Conservation (phyloP, 495 filamentous ascomycete genomes). For the Stereocaulon alpinum region DNA sequence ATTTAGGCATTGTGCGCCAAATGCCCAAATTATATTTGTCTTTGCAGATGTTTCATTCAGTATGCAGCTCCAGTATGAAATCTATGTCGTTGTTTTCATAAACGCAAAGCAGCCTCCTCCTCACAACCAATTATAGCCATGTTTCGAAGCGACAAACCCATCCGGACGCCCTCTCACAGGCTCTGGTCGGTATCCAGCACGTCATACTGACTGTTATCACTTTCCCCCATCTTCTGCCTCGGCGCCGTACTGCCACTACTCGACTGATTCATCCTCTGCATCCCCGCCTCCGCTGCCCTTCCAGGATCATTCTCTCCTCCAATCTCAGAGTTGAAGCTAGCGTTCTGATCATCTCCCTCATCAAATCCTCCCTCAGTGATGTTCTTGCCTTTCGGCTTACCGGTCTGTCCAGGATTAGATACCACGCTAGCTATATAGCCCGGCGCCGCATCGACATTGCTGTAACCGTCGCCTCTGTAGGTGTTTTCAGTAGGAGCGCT, state of each 20-base stretch:
- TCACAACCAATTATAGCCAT: neutral
- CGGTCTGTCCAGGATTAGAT: slow-evolving; percentile 23
- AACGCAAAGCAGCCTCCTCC: no score
- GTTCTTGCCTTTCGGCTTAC: slow-evolving; percentile 47
- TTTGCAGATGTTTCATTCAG: no score
- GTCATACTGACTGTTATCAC: slow-evolving; percentile 34
- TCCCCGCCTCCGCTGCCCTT: slow-evolving; percentile 40
- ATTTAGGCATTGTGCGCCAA: no score
- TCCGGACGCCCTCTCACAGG: neutral
- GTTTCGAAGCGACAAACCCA: no score
- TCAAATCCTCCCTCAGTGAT: slow-evolving; percentile 46
- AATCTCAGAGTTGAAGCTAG: slow-evolving; percentile 50
- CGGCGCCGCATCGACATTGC: slow-evolving; percentile 28
- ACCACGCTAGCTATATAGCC: slow-evolving; percentile 36
- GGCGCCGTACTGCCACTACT: slow-evolving; percentile 29
- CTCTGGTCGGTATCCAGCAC: slow-evolving; percentile 37
- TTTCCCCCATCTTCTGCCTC: slow-evolving; percentile 32
- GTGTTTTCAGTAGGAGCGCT: slow-evolving; percentile 6
- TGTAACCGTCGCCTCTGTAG: slow-evolving; percentile 7
- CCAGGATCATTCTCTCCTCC: slow-evolving; percentile 53
- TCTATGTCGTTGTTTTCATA: no score
- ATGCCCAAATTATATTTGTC: no score
- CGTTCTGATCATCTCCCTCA: slow-evolving; percentile 39
- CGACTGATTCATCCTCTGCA: slow-evolving; percentile 36
- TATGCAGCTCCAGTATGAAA: no score